Base-by-base conservation (phyloP, 1,139 yeast species). In the Debaryomyces nepalensis region DNA sequence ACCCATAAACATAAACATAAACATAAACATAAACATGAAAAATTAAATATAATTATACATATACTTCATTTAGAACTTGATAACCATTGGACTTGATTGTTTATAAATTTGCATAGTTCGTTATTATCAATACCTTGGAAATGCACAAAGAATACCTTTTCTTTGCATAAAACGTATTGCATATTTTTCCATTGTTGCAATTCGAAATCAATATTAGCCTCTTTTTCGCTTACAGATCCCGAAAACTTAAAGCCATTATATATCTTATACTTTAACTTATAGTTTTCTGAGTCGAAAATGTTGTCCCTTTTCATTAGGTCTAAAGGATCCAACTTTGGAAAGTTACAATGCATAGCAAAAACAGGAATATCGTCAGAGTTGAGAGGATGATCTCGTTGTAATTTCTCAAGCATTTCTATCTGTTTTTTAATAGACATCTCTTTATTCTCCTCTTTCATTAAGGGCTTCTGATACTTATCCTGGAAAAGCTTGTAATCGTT, bases 331-430 rank as follows among this genome's bases (percentile, higher is more conserved):
- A 69, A 45, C 45, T 70, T 70, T 1, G 75, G 75, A 43, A 53
- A 65, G 46, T 70, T 69, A 47, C 74, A 68, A 50, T 70, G 75
- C 23, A 70, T 43, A 2, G 72, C 48, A 40, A 67, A 68, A n/a
- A 66, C 39, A 18, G 50, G 64, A 26, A 49, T 40, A 14, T 41
- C 52, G 35, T 40, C 48, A 26, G 47, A 46, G 33, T 36, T 42
- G n/a, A 44, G 48, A 35, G 64, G 63, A 11, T 44, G 41, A 6
- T 57, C 52, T 5, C 47, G 34, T 26, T 50, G 53, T 2, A 61
- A 33, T 20, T 34, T 30, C 7, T 40, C 37, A 14, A 38, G 30
- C 10, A 26, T 30, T 18, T 41, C 37, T 12, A 34, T 31, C 30
- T 44, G 44, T 3, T 33, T 37, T 10, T 31, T 33, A 20, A 39